These are phyloP conservation scores for Magnaporthales sp. DNA, from an alignment of 2,329 filamentous ascomycete genomes.

Conservation along the genomic window DNA sequence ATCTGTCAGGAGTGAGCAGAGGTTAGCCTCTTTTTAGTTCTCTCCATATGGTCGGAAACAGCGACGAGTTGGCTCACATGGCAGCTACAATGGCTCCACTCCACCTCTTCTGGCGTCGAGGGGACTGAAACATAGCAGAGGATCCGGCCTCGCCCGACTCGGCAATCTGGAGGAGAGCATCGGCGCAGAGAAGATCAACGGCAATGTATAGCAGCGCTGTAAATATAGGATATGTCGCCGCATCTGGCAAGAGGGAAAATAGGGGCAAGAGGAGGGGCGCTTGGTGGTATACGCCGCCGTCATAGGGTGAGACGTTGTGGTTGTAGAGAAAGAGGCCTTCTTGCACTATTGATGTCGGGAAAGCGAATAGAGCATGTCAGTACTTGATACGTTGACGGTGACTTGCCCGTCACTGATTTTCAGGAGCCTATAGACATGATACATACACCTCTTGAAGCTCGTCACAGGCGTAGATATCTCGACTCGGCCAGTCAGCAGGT, in stretches of 20 bases:
- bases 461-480: conserved; percentile 96
- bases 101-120: conserved; percentile 67
- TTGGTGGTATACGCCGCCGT: conserved; percentile 78
- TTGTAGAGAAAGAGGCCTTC: conserved; percentile 95
- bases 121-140: conserved; percentile 71
- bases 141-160: conserved; percentile 68
- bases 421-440: neutral
- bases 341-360: conserved; percentile 57
- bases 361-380: neutral
- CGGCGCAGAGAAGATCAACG: conserved; percentile 74
- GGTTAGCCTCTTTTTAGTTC: neutral
- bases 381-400: neutral
- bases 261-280: conserved; percentile 84
- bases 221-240: conserved; percentile 56
- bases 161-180: conserved; percentile 71
- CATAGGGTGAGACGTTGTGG: conserved; percentile 93
- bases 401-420: neutral
- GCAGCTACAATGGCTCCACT: conserved; percentile 68
- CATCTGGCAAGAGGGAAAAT: conserved; percentile 78
- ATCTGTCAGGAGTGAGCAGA: conserved; percentile 41
- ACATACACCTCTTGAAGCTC: conserved; percentile 90
- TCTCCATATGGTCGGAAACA: neutral
- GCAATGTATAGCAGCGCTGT: conserved; percentile 73
- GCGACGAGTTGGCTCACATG: conserved; percentile 44
- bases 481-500: conserved; percentile 80